These are phyloP conservation scores for Thyridium curvatum DNA, from an alignment of 2,329 filamentous ascomycete genomes.

Conservation along the genomic window DNA sequence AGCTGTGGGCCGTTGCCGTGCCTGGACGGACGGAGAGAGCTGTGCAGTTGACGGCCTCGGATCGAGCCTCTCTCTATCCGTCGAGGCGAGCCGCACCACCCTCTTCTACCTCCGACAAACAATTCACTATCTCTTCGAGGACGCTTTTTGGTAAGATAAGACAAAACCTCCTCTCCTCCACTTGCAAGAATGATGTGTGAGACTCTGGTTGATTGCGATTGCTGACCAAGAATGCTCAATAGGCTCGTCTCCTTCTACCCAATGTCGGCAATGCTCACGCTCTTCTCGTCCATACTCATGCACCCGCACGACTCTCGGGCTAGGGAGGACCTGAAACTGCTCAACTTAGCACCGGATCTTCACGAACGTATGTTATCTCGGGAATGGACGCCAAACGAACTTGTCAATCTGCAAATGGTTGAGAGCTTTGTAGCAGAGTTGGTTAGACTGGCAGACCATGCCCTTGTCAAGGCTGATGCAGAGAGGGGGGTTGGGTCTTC, in stretches of 20 bases:
- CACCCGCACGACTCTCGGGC: conserved; percentile 37
- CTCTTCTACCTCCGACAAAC: conserved; percentile 39
- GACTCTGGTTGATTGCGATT: too few relatives aligned
- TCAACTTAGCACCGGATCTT: conserved; percentile 33
- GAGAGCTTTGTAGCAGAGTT: conserved; percentile 10
- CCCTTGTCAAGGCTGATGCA: conserved; percentile 6
- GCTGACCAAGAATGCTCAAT: too few relatives aligned
- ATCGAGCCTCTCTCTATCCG: conserved; percentile 45
- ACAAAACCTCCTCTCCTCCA: not conserved
- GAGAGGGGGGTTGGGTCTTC: too few relatives aligned
- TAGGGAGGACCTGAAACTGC: conserved; percentile 36
- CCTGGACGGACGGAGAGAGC: conserved; percentile 25
- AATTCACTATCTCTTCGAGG: conserved; percentile 32
- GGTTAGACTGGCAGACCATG: conserved; percentile 6
- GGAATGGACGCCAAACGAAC: conserved; percentile 1
- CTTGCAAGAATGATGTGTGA: too few relatives aligned
- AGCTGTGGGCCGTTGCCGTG: conserved; percentile 43
- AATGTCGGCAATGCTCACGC: conserved; percentile 42
- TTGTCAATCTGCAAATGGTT: conserved; percentile 7
- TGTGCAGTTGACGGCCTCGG: conserved; percentile 29
- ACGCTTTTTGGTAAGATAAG: conserved; percentile 40
- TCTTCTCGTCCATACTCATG: conserved; percentile 49
- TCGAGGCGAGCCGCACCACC: conserved; percentile 50
- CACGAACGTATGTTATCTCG: too few relatives aligned
- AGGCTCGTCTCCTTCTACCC: conserved; percentile 54